These are phyloP conservation scores for Prunus mume DNA, from an alignment of 306 rosid species.

Conservation along the genomic window DNA sequence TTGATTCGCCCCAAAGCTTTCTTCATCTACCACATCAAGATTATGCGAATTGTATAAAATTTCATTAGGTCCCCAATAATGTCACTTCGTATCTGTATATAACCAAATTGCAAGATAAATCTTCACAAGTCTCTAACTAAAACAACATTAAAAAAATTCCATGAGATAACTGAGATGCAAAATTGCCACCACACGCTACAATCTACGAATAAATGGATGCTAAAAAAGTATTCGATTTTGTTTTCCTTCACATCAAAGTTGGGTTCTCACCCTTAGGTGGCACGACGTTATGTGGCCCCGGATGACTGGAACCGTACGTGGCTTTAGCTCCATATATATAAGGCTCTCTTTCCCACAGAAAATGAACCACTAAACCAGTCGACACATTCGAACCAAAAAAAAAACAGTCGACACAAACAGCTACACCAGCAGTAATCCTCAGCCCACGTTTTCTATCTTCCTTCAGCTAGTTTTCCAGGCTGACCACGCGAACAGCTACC, in stretches of 20 bases:
- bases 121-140: too few species aligned
- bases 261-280: not conserved
- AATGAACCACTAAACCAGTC: not conserved
- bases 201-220: too few species aligned
- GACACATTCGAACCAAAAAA: not conserved
- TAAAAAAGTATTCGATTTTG: too few species aligned
- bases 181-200: too few species aligned
- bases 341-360: not conserved
- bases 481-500: constrained; percentile 26
- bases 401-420: not conserved
- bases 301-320: not conserved
- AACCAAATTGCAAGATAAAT: too few species aligned
- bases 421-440: not conserved
- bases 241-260: not conserved
- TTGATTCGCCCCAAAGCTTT: too few species aligned
- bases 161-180: too few species aligned
- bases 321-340: not conserved
- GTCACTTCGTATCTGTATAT: too few species aligned
- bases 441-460: constrained; percentile 10
- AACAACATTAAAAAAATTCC: too few species aligned
- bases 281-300: not conserved
- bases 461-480: not conserved
- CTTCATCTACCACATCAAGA: too few species aligned
- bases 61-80: too few species aligned
- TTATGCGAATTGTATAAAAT: too few species aligned